phyloP scores from a whole-genome alignment of 108 stramenopile species.

The Seminavis robusta region DNA sequence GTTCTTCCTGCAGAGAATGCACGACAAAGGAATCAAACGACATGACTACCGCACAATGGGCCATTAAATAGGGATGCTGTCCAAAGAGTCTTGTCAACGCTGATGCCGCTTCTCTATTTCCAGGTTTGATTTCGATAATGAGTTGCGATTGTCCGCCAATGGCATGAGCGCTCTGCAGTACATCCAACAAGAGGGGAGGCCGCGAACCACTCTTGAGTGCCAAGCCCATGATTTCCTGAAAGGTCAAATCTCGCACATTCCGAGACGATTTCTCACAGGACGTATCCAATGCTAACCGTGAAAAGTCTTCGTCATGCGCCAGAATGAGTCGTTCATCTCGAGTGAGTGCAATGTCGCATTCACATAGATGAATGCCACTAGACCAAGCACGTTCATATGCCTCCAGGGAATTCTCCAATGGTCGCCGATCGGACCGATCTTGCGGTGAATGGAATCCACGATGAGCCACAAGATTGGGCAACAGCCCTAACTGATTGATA shows the following conservation, averaged over 20 bases:
- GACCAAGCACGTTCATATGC: conserved; percentile 77
- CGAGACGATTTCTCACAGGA: conserved; percentile 22
- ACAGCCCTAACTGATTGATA: conserved; percentile 4
- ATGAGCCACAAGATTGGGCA: conserved; percentile 55
- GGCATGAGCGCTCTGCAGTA: conserved; percentile 55
- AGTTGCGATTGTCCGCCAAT: conserved; percentile 53
- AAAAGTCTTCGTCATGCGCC: conserved; percentile 71
- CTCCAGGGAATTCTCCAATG: conserved; percentile 65
- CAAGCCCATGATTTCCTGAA: conserved; percentile 65
- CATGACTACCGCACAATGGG: conserved; percentile 62
- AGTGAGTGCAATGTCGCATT: conserved; percentile 77
- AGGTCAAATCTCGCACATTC: conserved; percentile 61
- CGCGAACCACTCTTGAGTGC: conserved; percentile 63
- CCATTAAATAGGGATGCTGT: conserved; percentile 56
- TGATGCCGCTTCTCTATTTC: conserved; percentile 58
- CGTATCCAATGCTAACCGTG: conserved; percentile 56
- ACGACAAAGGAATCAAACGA: conserved; percentile 70
- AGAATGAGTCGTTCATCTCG: conserved; percentile 75
- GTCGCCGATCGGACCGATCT: conserved; percentile 54
- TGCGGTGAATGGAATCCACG: conserved; percentile 67
- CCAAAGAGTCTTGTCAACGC: conserved; percentile 60
- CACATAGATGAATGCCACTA: conserved; percentile 66
- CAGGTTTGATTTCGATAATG: conserved; percentile 77
- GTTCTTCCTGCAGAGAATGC: conserved; percentile 56
- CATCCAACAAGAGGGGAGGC: conserved; percentile 70